Evolutionary conservation across 805 yeast species (phyloP).

Genomic region (Candida sakaeoensis): DNA sequence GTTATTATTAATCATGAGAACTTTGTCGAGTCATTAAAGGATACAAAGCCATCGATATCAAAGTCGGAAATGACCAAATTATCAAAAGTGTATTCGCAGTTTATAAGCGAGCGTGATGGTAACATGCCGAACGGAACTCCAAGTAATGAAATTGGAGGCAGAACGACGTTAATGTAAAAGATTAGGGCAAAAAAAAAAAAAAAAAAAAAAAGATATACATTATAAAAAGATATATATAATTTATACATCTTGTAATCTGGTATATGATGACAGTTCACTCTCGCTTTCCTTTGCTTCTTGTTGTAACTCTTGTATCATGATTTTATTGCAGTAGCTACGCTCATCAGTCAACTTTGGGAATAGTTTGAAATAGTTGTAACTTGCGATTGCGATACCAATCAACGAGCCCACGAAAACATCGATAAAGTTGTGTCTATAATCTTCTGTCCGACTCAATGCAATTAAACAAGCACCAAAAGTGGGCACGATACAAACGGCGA

Average conservation of each 20-base stretch:
- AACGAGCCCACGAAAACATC: conserved; percentile 74
- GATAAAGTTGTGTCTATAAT: conserved; percentile 88
- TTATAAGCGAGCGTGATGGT: conserved; percentile 76
- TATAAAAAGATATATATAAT: conserved; percentile 22
- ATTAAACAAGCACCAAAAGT: conserved; percentile 65
- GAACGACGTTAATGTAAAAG: conserved; percentile 74
- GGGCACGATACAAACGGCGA: conserved; percentile 46
- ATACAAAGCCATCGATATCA: conserved; percentile 90
- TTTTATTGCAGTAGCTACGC: conserved; percentile 39
- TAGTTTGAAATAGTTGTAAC: conserved; percentile 51
- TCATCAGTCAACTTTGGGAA: conserved; percentile 41
- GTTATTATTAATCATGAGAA: conserved; percentile 53
- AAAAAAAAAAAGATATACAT: too few species aligned
- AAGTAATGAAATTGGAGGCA: conserved; percentile 77
- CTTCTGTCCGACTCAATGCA: conserved; percentile 85
- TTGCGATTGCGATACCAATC: conserved; percentile 62
- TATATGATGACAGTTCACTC: conserved; percentile 29
- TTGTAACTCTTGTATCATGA: conserved; percentile 16
- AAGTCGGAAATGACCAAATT: conserved; percentile 63
- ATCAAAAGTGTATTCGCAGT: conserved; percentile 60
- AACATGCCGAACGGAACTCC: conserved; percentile 84
- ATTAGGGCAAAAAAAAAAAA: too few species aligned
- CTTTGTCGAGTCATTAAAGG: conserved; percentile 57
- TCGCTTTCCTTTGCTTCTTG: conserved; percentile 11
- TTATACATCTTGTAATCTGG: conserved; percentile 6